These are phyloP conservation scores for Teunomyces barrocoloradensis DNA, from an alignment of 805 yeast genomes.

Conservation along the genomic window DNA sequence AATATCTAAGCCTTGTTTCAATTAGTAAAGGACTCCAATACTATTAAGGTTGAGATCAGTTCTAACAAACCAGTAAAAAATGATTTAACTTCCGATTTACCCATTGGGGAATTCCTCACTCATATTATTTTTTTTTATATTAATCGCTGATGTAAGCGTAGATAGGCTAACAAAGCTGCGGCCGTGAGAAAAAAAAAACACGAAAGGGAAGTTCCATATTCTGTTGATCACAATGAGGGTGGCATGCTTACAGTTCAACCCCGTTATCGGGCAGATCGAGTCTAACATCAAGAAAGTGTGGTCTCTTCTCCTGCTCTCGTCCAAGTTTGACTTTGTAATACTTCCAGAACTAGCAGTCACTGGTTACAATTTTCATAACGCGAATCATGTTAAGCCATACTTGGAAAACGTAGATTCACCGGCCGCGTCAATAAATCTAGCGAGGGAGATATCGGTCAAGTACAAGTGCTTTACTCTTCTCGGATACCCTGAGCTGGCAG, in stretches of 20 bases:
- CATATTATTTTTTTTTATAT: no score
- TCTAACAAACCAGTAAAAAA: no score
- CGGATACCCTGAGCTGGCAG: constrained; percentile 72
- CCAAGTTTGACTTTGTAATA: constrained; percentile 59
- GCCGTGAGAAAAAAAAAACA: no score
- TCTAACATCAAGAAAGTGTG: constrained; percentile 50
- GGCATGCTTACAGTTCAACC: constrained; percentile 68
- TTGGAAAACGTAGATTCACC: constrained; percentile 41
- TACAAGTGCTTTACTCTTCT: constrained; percentile 65
- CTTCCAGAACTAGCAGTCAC: constrained; percentile 84
- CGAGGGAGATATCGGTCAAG: constrained; percentile 46
- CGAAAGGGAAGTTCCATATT: no score
- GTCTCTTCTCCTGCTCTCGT: constrained; percentile 13
- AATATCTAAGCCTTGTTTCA: no score
- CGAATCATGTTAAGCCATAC: constrained; percentile 52
- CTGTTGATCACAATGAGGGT: constrained; percentile 27
- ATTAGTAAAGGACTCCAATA: no score
- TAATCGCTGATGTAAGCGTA: no score
- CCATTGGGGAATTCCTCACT: no score
- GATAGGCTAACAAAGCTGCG: no score
- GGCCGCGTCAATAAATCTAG: constrained; percentile 57
- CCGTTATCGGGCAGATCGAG: constrained; percentile 57
- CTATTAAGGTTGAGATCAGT: no score
- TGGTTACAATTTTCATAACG: constrained; percentile 67
- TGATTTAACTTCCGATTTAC: no score